These are phyloP conservation scores for Litsea cubeba DNA, from an alignment of 164 flowering plant species.

Conservation along the genomic window DNA sequence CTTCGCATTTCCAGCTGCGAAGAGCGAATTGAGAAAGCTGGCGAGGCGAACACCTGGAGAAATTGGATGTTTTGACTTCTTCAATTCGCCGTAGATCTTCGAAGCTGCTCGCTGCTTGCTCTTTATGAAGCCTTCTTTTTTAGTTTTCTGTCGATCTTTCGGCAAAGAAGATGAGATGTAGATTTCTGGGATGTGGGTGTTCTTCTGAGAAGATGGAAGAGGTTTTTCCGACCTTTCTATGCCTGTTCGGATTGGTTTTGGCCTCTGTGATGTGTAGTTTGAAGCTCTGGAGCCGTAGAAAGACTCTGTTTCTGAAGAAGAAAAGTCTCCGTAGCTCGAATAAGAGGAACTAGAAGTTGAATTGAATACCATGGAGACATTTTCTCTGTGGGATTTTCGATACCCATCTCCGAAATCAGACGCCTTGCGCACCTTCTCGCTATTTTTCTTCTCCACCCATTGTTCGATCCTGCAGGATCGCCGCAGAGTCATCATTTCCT, in stretches of 20 bases:
- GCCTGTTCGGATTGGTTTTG: constrained; percentile 51
- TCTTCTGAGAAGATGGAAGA: background rate
- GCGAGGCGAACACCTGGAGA: constrained; percentile 83
- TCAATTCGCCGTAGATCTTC: constrained; percentile 76
- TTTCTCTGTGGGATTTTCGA: constrained; percentile 2
- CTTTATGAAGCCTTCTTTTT: constrained; percentile 37
- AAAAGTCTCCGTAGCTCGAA: constrained; percentile 56
- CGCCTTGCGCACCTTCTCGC: constrained; percentile 35
- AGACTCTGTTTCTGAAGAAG: constrained; percentile 67
- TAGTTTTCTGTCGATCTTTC: constrained; percentile 16
- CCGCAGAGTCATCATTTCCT: constrained; percentile 25
- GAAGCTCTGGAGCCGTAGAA: constrained; percentile 20
- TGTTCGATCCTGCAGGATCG: constrained; percentile 47
- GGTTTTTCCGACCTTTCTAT: constrained; percentile 11
- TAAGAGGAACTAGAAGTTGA: constrained; percentile 70
- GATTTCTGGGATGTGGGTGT: background rate
- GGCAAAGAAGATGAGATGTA: background rate
- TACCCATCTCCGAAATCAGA: constrained; percentile 6
- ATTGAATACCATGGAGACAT: constrained; percentile 19
- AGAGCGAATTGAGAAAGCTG: constrained; percentile 70
- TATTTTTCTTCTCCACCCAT: constrained; percentile 59
- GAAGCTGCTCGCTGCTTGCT: constrained; percentile 67
- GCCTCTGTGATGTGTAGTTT: constrained; percentile 21
- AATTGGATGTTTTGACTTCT: constrained; percentile 79
- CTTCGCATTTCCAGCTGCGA: constrained; percentile 40